Evolutionary conservation across 495 filamentous ascomycete genomes (phyloP).

Genomic region (Lepraria neglecta): DNA sequence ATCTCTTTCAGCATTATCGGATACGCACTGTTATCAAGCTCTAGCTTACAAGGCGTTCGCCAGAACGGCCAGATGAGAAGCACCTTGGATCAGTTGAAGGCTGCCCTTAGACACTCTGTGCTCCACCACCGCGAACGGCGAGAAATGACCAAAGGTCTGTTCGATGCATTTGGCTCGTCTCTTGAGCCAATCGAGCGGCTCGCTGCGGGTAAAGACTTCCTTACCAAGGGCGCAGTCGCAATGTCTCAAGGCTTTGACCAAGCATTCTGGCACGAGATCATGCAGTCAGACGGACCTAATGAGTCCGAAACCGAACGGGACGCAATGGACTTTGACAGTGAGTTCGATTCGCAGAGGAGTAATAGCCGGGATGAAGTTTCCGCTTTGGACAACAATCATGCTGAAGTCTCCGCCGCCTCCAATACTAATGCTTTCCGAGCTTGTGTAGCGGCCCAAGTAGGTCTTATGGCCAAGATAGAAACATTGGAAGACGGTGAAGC

Average conservation of each 20-base stretch:
- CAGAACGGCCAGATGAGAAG: slow-evolving; percentile 2
- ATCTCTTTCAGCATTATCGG: slow-evolving; percentile 22
- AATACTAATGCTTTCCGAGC: slow-evolving; percentile 42
- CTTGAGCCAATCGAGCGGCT: slow-evolving; percentile 25
- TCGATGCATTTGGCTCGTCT: slow-evolving; percentile 33
- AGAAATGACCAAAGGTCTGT: slow-evolving; percentile 31
- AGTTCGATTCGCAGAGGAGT: slow-evolving; percentile 53
- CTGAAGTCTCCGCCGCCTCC: slow-evolving; percentile 41
- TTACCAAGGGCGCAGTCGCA: slow-evolving; percentile 17
- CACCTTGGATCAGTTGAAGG: slow-evolving; percentile 22
- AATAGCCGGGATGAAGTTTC: slow-evolving; percentile 36
- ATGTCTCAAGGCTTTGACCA: slow-evolving; percentile 19
- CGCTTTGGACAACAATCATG: slow-evolving; percentile 37
- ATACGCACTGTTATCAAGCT: slow-evolving; percentile 18
- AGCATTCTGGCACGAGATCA: slow-evolving; percentile 15
- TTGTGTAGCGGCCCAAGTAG: slow-evolving; percentile 23
- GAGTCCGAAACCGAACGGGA: slow-evolving; percentile 38
- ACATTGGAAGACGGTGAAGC: not conserved
- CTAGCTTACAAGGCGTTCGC: not conserved
- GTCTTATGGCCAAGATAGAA: slow-evolving; percentile 19
- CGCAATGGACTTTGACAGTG: slow-evolving; percentile 73
- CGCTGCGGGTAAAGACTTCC: slow-evolving; percentile 2
- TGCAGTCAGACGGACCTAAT: slow-evolving; percentile 1
- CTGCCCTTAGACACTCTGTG: slow-evolving; percentile 2
- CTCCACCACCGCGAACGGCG: slow-evolving; percentile 23